Base-by-base conservation (phyloP, 148 eudicot genomes). In the Chenopodium suecicum region DNA sequence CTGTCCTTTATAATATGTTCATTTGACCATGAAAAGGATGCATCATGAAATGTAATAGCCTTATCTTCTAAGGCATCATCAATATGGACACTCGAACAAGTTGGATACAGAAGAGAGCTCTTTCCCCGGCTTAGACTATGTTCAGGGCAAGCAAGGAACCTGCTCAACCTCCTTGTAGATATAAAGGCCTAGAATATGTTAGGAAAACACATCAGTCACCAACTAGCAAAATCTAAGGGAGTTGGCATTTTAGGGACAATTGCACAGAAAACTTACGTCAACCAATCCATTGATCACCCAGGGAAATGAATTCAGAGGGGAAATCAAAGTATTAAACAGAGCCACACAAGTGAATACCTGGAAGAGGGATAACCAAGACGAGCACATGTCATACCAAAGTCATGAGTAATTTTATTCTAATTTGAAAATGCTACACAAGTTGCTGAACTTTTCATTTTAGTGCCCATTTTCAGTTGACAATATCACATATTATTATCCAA, bases 341-440 rank as follows among this genome's bases (percentile, higher is more conserved):
- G 99, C 98, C 88, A 96, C 87, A 82, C 98, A 96, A 79, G 99
- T 96, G 81, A 96, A 96, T 70, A 93, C 99, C 99, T 95, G 94
- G 78, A 92, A 89, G 70, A 76, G 70, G 67, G 32, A 75, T 54
- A 48, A 29, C 41, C 44, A 83, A 70, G 78, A 73, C 17, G 54
- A 41, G 70, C 22, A 62, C 50, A 82, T 29, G 60, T 50, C 37
- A 56, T 0, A 78, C 46, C 72, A 78, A 77, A 77, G 47, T 60
- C 41, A 37, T 67, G 31, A 48, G 72, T 17, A 31, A 23, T 46
- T 4, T 22, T 32, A 23, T 25, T 56, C 27, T 69, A 3, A 44
- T 83, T 73, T 20, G 2, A 11, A 20, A 56, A 78, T 67, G 67
- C 56, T 71, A 74, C 70, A 73, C n/a, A 46, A 79, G 62, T 46